These are phyloP conservation scores for Incumbomyces lentus DNA, from an alignment of 2,329 filamentous ascomycete species.

Conservation along the genomic window DNA sequence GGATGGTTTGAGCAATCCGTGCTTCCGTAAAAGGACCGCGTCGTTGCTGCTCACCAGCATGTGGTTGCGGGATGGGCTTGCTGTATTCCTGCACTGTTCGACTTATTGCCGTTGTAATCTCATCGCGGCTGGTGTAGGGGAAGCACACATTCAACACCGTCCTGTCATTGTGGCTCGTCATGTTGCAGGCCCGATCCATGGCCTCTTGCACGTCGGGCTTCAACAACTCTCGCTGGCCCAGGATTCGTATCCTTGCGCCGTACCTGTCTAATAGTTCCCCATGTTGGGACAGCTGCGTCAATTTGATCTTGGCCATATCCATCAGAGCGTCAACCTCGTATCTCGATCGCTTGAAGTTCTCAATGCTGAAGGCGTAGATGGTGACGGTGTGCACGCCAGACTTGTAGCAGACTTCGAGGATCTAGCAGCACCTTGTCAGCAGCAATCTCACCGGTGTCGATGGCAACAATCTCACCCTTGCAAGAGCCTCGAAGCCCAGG, in stretches of 20 bases:
- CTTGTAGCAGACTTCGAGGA: slow-evolving; percentile 97
- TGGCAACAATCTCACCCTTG: slow-evolving; percentile 49
- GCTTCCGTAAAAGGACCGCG: slow-evolving; percentile 74
- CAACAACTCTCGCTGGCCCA: slow-evolving; percentile 76
- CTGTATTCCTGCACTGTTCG: slow-evolving; percentile 81
- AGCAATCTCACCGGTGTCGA: slow-evolving; percentile 4
- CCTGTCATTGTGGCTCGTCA: slow-evolving; percentile 77
- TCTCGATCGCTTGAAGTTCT: slow-evolving; percentile 95
- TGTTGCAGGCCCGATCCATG: slow-evolving; percentile 72
- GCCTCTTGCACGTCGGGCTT: slow-evolving; percentile 80
- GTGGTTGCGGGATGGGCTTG: slow-evolving; percentile 51
- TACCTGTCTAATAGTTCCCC: slow-evolving; percentile 89
- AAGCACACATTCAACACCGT: slow-evolving; percentile 89
- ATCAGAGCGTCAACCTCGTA: slow-evolving; percentile 95
- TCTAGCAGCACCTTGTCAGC: slow-evolving; percentile 39
- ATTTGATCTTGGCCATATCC: slow-evolving; percentile 93
- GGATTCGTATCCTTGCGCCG: slow-evolving; percentile 72
- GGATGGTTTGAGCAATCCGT: slow-evolving; percentile 76
- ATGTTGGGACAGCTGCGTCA: slow-evolving; percentile 83
- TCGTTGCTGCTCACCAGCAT: slow-evolving; percentile 29
- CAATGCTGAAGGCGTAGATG: slow-evolving; percentile 96
- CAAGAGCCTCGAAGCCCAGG: slow-evolving; percentile 87
- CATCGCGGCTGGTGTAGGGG: slow-evolving; percentile 89
- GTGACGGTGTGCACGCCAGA: slow-evolving; percentile 93
- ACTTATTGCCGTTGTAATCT: slow-evolving; percentile 84